A percentile compares a stretch with the other conserved stretches of the same genome.
Conservation (phyloP, 2,329 filamentous ascomycete genomes). For the Diaporthe capsici region DNA sequence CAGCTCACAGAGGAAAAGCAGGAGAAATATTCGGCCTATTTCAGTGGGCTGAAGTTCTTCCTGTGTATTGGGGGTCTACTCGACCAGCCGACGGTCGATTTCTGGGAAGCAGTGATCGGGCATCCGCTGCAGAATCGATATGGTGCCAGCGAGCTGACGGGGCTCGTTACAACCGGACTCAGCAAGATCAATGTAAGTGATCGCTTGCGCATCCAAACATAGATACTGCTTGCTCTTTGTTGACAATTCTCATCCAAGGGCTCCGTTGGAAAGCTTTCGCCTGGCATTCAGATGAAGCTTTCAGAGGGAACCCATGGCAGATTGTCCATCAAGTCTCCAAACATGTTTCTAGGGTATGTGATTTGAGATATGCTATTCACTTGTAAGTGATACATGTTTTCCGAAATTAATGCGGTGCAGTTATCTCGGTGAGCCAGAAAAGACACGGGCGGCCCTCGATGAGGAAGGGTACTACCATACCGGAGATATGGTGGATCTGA, state of each 20-base stretch:
- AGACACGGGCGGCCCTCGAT: neutral
- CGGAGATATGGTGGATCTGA: neutral
- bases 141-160: neutral
- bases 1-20: neutral
- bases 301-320: neutral
- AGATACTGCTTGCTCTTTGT: neutral
- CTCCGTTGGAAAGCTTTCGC: neutral
- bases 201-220: neutral
- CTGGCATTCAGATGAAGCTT: neutral
- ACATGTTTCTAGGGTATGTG: neutral
- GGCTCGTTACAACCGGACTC: neutral
- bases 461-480: neutral
- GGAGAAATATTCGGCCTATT: neutral
- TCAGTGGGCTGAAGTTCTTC: neutral
- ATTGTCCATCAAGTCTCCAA: neutral
- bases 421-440: neutral
- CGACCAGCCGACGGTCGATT: neutral
- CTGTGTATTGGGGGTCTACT: neutral
- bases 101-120: neutral
- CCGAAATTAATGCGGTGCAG: neutral
- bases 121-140: neutral
- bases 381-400: neutral
- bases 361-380: neutral
- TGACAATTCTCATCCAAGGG: neutral
- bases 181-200: neutral